Base-by-base conservation (phyloP, 257 asterid species). In the Capsicum chinense region DNA sequence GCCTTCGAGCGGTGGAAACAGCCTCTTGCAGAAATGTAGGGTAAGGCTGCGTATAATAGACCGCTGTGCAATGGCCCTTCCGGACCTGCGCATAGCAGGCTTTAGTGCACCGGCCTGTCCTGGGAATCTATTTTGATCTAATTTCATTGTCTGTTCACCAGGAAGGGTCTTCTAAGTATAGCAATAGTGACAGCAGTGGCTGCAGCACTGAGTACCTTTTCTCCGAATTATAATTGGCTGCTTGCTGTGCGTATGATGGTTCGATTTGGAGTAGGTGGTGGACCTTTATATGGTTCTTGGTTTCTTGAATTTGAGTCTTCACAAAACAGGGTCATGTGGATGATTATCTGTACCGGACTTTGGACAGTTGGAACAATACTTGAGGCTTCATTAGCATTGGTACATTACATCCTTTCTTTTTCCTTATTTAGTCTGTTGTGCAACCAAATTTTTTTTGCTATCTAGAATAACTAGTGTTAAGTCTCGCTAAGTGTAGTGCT, bases 261-360 rank as follows among this genome's bases (percentile, higher is more conserved):
- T 85, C 96, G 97, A 84, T 86, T 90, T 85, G 98, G 98, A 73
- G 84, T 90, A 37, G 97, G 98, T 47, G 97, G 98, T 83, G 94
- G 93, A 52, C 95, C 95, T 7, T 95, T 95, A 62, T 93, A 95
- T 89, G 86, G 92, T 26, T 83, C 97, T 80, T 95, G 98, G 98
- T 93, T 91, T 91, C 91, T 93, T 33, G 98, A 95, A 90, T 95
- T 95, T 91, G 92, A 93, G 81, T 94, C 98, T 48, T 88, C 89
- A 44, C 87, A 21, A 73, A 92, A 87, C 79, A 88, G 95, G 82
- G 98, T 96, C 68, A 79, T 76, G 63, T 95, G 97, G 98, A 91
- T 91, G 94, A 95, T 92, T 83, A 48, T 90, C 17, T 92, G 88
- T 84, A 86, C 93, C 50, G 83, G 92, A 54, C 91, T 90, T 86